Evolutionary conservation across 257 asterid genomes (phyloP).

Genomic region (Striga asiatica): DNA sequence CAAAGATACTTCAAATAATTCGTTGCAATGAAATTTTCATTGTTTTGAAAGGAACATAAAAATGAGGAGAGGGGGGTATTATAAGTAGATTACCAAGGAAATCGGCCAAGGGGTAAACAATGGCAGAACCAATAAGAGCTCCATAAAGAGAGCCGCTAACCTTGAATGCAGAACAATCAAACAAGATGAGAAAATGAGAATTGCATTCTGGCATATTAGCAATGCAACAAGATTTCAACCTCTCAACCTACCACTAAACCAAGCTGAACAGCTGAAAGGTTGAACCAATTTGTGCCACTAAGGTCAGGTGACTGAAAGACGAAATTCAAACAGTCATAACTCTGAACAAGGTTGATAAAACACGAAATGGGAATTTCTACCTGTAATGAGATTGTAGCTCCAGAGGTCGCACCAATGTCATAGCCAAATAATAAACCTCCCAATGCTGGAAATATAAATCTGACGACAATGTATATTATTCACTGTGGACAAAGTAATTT

Average conservation of each 20-base stretch:
- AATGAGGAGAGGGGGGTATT: not conserved
- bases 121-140: slow-evolving; percentile 86
- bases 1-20: not conserved
- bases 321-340: not conserved
- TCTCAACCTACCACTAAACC: slow-evolving; percentile 76
- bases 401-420: slow-evolving; percentile 97
- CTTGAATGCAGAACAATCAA: slow-evolving; percentile 31
- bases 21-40: too few species aligned
- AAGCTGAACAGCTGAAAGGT: slow-evolving; percentile 79
- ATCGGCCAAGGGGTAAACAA: slow-evolving; percentile 77
- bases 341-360: not conserved
- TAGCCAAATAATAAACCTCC: slow-evolving; percentile 95
- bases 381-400: slow-evolving; percentile 87
- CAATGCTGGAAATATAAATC: slow-evolving; percentile 85
- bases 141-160: slow-evolving; percentile 99
- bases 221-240: not conserved
- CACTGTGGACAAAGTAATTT: not conserved
- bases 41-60: too few species aligned
- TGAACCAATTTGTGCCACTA: slow-evolving; percentile 88
- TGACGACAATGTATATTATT: slow-evolving; percentile 24
- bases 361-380: slow-evolving; percentile 29
- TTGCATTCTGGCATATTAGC: slow-evolving; percentile 20
- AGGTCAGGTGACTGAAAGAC: slow-evolving; percentile 72
- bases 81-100: slow-evolving; percentile 57
- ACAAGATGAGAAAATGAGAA: slow-evolving; percentile 10